Evolutionary conservation across 768 basidiomycete genomes (phyloP).

Genomic region (Boletus subcaerulescens): DNA sequence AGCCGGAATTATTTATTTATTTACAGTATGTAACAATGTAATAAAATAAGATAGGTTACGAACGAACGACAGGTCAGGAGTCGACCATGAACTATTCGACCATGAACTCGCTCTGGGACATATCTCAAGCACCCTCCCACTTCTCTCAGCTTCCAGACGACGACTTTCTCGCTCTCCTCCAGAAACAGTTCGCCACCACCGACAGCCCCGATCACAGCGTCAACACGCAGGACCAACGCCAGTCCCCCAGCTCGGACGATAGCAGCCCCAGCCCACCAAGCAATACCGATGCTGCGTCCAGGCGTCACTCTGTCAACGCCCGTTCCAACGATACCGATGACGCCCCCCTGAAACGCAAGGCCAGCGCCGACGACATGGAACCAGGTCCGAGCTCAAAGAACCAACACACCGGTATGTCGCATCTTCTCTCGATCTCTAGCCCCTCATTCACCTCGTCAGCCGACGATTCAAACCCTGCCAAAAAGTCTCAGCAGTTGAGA

Average conservation of each 20-base stretch:
- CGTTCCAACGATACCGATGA: slow-evolving; percentile 43
- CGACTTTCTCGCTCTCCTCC: slow-evolving; percentile 73
- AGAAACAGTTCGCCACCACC: slow-evolving; percentile 63
- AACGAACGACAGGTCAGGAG: slow-evolving; percentile 2
- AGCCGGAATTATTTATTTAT: slow-evolving; percentile 1
- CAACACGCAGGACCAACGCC: neutral
- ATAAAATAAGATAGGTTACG: neutral
- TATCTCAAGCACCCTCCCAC: slow-evolving; percentile 49
- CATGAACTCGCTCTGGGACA: slow-evolving; percentile 62
- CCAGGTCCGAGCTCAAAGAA: slow-evolving; percentile 67
- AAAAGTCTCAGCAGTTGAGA: slow-evolving; percentile 26
- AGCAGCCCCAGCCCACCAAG: slow-evolving; percentile 77
- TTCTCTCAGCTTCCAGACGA: slow-evolving; percentile 69
- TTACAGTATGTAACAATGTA: neutral
- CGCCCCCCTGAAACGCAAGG: slow-evolving; percentile 70
- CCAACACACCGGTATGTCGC: slow-evolving; percentile 56
- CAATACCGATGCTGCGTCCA: slow-evolving; percentile 29
- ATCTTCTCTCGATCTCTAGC: neutral
- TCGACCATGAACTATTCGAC: slow-evolving; percentile 36
- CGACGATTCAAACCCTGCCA: slow-evolving; percentile 24
- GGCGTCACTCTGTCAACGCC: slow-evolving; percentile 14
- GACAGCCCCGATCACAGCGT: slow-evolving; percentile 30
- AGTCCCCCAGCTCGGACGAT: slow-evolving; percentile 66
- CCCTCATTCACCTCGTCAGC: slow-evolving; percentile 9
- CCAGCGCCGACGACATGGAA: slow-evolving; percentile 58